Conservation (phyloP, 1,284 basidiomycete species). For the Moesziomyces sp. region DNA sequence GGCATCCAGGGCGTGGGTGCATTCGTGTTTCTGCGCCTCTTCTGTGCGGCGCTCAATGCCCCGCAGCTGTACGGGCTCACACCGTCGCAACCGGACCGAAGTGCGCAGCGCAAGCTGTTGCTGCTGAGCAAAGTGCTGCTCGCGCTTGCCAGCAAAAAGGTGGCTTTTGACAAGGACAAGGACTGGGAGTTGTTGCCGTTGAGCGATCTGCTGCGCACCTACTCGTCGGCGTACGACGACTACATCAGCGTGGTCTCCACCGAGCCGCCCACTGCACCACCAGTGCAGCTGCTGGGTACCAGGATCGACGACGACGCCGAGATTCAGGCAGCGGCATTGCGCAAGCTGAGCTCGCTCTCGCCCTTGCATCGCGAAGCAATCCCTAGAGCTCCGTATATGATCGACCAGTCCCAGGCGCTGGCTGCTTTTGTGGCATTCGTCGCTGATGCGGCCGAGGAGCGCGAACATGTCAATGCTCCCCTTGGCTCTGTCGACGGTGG, state of each 20-base stretch:
- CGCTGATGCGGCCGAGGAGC: slow-evolving; percentile 35
- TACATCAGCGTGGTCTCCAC: slow-evolving; percentile 59
- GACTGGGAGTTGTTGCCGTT: slow-evolving; percentile 51
- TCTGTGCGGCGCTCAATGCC: slow-evolving; percentile 59
- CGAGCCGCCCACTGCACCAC: slow-evolving; percentile 33
- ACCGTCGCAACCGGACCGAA: slow-evolving; percentile 30
- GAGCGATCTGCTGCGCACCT: slow-evolving; percentile 46
- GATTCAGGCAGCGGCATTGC: slow-evolving; percentile 35
- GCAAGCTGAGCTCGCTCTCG: slow-evolving; percentile 20
- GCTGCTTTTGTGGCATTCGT: slow-evolving; percentile 52
- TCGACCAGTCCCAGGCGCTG: slow-evolving; percentile 52
- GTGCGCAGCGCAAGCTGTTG: slow-evolving; percentile 37
- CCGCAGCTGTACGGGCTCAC: slow-evolving; percentile 60
- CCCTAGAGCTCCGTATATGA: slow-evolving; percentile 46
- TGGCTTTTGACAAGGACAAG: slow-evolving; percentile 55
- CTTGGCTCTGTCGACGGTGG: background rate
- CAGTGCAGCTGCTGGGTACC: slow-evolving; percentile 21
- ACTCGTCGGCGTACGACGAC: slow-evolving; percentile 58
- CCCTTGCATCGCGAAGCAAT: slow-evolving; percentile 55
- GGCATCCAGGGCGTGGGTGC: slow-evolving; percentile 61
- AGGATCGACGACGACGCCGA: slow-evolving; percentile 48
- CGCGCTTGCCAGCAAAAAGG: slow-evolving; percentile 55
- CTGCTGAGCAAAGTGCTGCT: slow-evolving; percentile 56
- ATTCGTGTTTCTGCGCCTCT: slow-evolving; percentile 59
- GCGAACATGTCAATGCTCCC: slow-evolving; percentile 1